A percentile compares a stretch with the other conserved stretches of the same genome.
Conservation (phyloP, 495 filamentous ascomycete species). For the Choiromyces venosus region DNA sequence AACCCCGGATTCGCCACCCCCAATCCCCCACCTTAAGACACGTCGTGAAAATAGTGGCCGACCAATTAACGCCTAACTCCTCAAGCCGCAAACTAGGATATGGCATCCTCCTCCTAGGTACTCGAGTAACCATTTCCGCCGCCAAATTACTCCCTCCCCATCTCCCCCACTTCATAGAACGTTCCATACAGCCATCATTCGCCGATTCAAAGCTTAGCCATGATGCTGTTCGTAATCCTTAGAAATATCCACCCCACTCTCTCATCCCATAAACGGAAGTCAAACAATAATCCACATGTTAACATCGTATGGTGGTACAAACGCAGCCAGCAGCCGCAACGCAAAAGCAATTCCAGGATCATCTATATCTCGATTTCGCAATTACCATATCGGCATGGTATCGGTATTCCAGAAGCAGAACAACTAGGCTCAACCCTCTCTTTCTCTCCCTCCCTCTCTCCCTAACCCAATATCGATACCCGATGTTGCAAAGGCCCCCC, state of each 20-base stretch:
- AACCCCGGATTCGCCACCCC: not conserved
- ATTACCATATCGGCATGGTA: not conserved
- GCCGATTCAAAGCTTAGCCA: not conserved
- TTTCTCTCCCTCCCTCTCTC: too few species aligned
- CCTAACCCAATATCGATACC: not conserved
- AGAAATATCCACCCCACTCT: not conserved
- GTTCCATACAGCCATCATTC: not conserved
- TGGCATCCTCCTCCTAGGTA: not conserved
- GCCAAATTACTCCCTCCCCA: not conserved
- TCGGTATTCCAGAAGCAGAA: not conserved
- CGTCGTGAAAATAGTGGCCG: not conserved
- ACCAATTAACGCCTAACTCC: not conserved
- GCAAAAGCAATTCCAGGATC: not conserved
- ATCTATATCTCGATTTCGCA: not conserved
- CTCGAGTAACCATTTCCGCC: not conserved
- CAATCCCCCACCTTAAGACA: not conserved
- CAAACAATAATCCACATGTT: not conserved
- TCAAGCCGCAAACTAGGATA: not conserved
- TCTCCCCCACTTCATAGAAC: not conserved
- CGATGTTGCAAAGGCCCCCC: not conserved
- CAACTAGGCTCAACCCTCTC: not conserved
- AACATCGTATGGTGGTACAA: not conserved
- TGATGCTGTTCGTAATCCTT: not conserved
- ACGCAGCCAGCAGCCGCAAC: not conserved
- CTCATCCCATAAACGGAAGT: not conserved